Conservation (phyloP, 352 stramenopile genomes). For the Peronospora belbahrii region DNA sequence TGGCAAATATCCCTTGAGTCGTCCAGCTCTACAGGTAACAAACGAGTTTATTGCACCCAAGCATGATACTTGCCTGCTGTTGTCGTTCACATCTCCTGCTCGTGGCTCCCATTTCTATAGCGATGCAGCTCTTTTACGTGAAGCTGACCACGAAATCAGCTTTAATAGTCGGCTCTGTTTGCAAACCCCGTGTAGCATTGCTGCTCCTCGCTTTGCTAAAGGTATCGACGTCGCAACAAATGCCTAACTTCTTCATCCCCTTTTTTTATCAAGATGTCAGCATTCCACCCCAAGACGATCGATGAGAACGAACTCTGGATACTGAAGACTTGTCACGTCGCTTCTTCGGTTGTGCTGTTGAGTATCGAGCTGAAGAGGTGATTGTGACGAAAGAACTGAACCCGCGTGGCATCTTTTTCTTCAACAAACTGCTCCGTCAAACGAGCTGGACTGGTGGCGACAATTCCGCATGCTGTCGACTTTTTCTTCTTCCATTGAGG, state of each 20-base stretch:
- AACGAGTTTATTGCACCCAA: slow-evolving; percentile 26
- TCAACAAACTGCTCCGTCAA: slow-evolving; percentile 5
- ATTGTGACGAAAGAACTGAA: slow-evolving; percentile 15
- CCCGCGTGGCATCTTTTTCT: too few species aligned
- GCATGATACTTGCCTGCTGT: slow-evolving; percentile 42
- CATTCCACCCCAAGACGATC: slow-evolving; percentile 53
- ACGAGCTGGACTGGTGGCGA: not conserved
- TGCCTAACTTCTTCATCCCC: slow-evolving; percentile 68
- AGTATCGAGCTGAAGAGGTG: slow-evolving; percentile 8
- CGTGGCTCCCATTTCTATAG: slow-evolving; percentile 47
- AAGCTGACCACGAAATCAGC: slow-evolving; percentile 60
- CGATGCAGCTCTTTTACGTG: slow-evolving; percentile 48
- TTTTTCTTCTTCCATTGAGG: slow-evolving; percentile 1
- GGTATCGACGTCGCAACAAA: slow-evolving; percentile 53
- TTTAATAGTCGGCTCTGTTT: slow-evolving; percentile 28
- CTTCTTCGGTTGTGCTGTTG: slow-evolving; percentile 4
- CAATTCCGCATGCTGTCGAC: slow-evolving; percentile 2
- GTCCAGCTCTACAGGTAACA: slow-evolving; percentile 12
- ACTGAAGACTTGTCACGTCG: slow-evolving; percentile 25
- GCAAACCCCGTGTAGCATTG: slow-evolving; percentile 43
- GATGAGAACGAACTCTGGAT: slow-evolving; percentile 38
- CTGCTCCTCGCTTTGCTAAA: slow-evolving; percentile 38
- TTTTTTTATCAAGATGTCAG: slow-evolving; percentile 59
- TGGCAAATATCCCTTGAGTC: slow-evolving; percentile 2
- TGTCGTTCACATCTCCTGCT: slow-evolving; percentile 62